Percentiles rank a stretch among this genome's conserved stretches.
These are phyloP conservation scores for Noccaea caerulescens DNA, from an alignment of 345 rosid species.

Conservation along the genomic window DNA sequence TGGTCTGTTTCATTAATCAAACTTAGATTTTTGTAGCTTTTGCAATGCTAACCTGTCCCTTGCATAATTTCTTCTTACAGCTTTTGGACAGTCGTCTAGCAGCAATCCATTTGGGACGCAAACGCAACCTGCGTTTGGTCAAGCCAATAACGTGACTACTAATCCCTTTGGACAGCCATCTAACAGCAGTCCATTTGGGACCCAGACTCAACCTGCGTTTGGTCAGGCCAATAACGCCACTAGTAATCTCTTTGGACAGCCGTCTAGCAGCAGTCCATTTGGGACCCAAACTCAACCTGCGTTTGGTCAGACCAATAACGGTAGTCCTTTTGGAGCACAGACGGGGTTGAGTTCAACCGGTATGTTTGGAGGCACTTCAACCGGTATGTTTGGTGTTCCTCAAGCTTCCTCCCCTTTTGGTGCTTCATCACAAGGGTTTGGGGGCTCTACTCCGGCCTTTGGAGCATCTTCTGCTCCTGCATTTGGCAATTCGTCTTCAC, in stretches of 20 bases:
- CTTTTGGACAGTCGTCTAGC: conserved; percentile 76
- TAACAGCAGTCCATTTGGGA: conserved; percentile 69
- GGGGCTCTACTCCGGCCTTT: conserved; percentile 62
- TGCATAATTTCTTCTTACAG: conserved; percentile 45
- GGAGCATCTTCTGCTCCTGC: conserved; percentile 74
- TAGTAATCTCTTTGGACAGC: conserved; percentile 81
- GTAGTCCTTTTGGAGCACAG: conserved; percentile 76
- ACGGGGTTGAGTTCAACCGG: conserved; percentile 56
- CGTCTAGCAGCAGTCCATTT: conserved; percentile 69
- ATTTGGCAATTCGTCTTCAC: conserved; percentile 66
- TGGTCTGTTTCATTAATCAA: not conserved
- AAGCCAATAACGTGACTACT: conserved; percentile 56
- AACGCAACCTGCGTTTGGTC: conserved; percentile 68
- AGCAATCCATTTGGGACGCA: conserved; percentile 73
- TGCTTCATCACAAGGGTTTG: conserved; percentile 77
- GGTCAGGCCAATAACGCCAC: conserved; percentile 67
- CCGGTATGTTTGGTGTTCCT: conserved; percentile 81
- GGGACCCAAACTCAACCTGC: conserved; percentile 59
- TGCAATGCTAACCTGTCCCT: conserved; percentile 16
- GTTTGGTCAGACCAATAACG: conserved; percentile 73
- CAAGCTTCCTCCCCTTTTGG: conserved; percentile 82
- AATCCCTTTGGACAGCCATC: conserved; percentile 87
- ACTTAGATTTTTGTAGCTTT: conserved; percentile 11
- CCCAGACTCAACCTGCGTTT: conserved; percentile 58
- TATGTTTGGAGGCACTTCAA: conserved; percentile 83